phyloP scores from a whole-genome alignment of 139 green algal species.

The Chlorella sp. region DNA sequence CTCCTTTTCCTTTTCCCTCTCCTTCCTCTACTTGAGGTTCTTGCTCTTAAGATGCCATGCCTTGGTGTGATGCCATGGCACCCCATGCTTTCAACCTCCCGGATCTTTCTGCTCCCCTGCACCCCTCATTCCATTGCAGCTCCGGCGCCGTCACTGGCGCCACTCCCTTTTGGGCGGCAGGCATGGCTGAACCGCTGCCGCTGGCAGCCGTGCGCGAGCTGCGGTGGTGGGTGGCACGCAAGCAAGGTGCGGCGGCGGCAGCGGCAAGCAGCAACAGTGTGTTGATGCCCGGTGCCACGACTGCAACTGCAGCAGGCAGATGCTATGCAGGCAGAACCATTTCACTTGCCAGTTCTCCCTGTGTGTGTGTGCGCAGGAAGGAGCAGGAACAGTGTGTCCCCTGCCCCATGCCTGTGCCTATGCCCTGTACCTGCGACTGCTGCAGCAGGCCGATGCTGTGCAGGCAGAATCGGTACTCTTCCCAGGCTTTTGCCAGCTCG shows the following conservation, averaged over 20 bases:
- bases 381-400: background rate
- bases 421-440: background rate
- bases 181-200: conserved; percentile 63
- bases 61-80: background rate
- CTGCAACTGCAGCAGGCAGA: too few species aligned
- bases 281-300: too few species aligned
- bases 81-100: background rate
- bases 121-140: background rate
- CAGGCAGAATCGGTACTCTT: too few species aligned
- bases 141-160: conserved; percentile 51
- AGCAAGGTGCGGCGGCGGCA: conserved; percentile 30
- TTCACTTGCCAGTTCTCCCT: too few species aligned
- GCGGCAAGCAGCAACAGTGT: background rate
- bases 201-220: conserved; percentile 80
- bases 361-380: too few species aligned
- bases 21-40: too few species aligned
- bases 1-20: too few species aligned
- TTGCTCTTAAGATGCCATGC: too few species aligned
- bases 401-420: too few species aligned
- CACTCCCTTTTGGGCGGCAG: conserved; percentile 68
- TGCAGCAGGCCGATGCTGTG: too few species aligned
- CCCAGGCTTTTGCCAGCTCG: too few species aligned
- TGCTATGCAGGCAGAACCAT: too few species aligned
- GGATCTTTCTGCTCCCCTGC: background rate
- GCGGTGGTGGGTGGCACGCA: conserved; percentile 73